Evolutionary conservation across 306 rosid genomes (phyloP), one percentile per base, ranked within the genome.

Genomic region (Albizia julibrissin): DNA sequence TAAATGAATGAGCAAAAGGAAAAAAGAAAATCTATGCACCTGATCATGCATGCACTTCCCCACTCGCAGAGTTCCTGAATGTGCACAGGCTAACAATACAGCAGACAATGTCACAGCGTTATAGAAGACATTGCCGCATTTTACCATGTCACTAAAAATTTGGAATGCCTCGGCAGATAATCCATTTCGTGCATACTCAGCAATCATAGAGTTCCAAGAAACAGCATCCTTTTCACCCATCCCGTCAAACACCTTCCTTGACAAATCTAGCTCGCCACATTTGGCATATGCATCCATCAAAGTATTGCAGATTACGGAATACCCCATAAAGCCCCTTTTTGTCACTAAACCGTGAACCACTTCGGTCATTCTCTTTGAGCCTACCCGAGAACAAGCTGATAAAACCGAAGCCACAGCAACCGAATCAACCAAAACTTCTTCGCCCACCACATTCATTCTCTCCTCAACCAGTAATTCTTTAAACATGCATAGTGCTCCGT

Each of bases 201-300:
- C 91, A 81, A 93, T 90, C 93, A 92, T 87, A 71, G 98, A 90
- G 85, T 92, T 94, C 95, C 97, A 94, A 72, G 98, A 88, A 81
- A 88, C 91, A 46, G 74, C 89, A 87, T 94, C 98, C 84, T 79
- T 91, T 83, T 82, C 91, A 54, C 79, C 81, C 89, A 94, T 91
- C 71, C 88, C 89, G 83, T 90, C 93, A 86, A 94, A 94, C 78
- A 94, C 91, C 72, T 90, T 87, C 86, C 88, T 91, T 11, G 95
- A 89, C 75, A 84, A 82, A 44, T 47, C 26, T 29, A 79, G 80
- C 83, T 90, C 88, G n/a, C 97, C 85, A 44, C 91, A 93, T 87
- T 90, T 93, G 16, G 98, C 94, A 86, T 91, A 94, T 15, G 97
- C 94, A 83, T 93, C 98, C 90, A 93, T 88, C 91, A 94, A 89